These are phyloP conservation scores for Microbotryum violaceum DNA, from an alignment of 1,284 basidiomycete genomes.

Conservation along the genomic window DNA sequence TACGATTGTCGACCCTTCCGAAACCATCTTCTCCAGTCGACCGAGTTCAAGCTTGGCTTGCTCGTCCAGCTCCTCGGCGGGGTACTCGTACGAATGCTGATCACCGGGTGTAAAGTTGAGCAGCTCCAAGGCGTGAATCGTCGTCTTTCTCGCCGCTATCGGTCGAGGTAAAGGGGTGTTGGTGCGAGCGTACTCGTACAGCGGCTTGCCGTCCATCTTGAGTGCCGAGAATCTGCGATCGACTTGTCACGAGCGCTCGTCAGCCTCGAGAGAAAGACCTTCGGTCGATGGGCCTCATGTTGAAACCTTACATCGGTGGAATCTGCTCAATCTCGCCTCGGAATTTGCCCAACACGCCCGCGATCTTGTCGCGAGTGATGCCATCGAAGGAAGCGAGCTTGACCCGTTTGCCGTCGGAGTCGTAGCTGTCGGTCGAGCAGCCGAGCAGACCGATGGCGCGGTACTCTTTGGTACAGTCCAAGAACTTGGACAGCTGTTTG, in stretches of 20 bases:
- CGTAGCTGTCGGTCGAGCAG: slow-evolving; percentile 90
- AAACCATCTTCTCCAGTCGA: slow-evolving; percentile 48
- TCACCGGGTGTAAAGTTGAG: slow-evolving; percentile 38
- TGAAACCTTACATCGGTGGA: slow-evolving; percentile 69
- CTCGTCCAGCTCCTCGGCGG: slow-evolving; percentile 18
- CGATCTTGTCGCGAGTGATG: slow-evolving; percentile 69
- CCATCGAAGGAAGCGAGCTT: slow-evolving; percentile 71
- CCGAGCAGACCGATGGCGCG: slow-evolving; percentile 83
- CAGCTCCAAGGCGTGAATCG: slow-evolving; percentile 69
- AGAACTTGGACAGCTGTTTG: slow-evolving; percentile 74
- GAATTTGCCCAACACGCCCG: slow-evolving; percentile 65
- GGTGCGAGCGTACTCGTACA: slow-evolving; percentile 93
- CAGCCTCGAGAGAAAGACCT: slow-evolving; percentile 2
- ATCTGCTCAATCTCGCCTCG: slow-evolving; percentile 80
- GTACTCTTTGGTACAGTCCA: slow-evolving; percentile 93
- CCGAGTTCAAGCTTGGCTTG: slow-evolving; percentile 49
- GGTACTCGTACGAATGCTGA: slow-evolving; percentile 31
- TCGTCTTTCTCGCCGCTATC: slow-evolving; percentile 78
- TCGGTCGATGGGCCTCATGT: background rate
- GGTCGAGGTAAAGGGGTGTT: slow-evolving; percentile 84
- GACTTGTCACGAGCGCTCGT: background rate
- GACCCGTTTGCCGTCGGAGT: slow-evolving; percentile 73
- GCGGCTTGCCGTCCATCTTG: slow-evolving; percentile 93
- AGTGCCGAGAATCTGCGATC: slow-evolving; percentile 80
- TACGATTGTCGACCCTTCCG: slow-evolving; percentile 38